Base-by-base conservation (phyloP, 345 rosid species). In the Mercurialis annua region DNA sequence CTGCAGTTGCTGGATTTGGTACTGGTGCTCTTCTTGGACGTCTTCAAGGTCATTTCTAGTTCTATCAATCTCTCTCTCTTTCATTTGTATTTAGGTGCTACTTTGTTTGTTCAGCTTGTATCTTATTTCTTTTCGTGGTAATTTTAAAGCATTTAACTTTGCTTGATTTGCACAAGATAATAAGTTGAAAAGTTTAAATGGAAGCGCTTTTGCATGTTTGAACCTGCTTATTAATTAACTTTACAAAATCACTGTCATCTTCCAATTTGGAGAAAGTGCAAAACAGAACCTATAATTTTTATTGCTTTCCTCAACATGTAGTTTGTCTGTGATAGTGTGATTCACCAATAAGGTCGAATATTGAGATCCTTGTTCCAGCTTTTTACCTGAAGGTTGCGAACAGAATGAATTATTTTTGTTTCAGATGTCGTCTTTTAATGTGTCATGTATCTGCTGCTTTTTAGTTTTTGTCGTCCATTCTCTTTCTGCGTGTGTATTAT, bases 1-100 rank as follows among this genome's bases (percentile, higher is more conserved):
- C 95, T 68, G 84, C 81, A 29, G 61, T 90, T 73, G 96, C 90
- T 18, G 97, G 98, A 38, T 83, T 90, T 67, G 84, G 88, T 27
- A 77, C 83, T 56, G 97, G 98, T 70, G 92, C 96, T 73, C 62
- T 92, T 66, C 87, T 90, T 53, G 98, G 98, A 57, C 79, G 92
- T 52, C 87, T 90, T 75, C 97, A 88, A 80, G 96, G 97, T 92
- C 55, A 62, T 23, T 51, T 43, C 60, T 53, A 3, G 43, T 40
- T n/a, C n/a, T 69, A 53, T 11, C 30, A 34, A 23, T 34, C 47
- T 43, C 42, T 31, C 18, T 46, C 42, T 26, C 0, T 24, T 20
- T n/a, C 33, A 38, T 18, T 27, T 47, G 46, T 10, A 11, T 61
- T 30, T 57, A 15, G 1, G 30, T 53, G 26, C 3, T 15, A 1